Evolutionary conservation across 148 eudicot species (phyloP).

Genomic region (Nepenthes mirabilis): DNA sequence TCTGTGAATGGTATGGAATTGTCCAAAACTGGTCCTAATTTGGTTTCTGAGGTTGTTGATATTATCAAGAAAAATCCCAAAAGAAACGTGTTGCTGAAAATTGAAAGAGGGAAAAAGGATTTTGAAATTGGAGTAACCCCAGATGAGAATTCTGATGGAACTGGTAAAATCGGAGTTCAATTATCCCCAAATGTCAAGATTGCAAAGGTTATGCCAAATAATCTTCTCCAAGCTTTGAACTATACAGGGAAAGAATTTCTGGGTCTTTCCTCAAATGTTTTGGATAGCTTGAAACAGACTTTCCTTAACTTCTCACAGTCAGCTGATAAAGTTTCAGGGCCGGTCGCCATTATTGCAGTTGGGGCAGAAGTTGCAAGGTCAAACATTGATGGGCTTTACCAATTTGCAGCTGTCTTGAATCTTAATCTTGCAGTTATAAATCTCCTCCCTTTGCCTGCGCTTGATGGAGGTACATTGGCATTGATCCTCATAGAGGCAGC

Average conservation of each 20-base stretch:
- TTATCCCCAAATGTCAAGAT: conserved; percentile 65
- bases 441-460: conserved; percentile 90
- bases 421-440: conserved; percentile 90
- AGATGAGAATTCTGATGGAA: conserved; percentile 69
- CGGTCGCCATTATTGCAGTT: conserved; percentile 93
- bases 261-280: conserved; percentile 61
- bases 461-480: conserved; percentile 92
- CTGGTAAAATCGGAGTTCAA: conserved; percentile 86
- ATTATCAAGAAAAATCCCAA: conserved; percentile 60
- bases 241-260: conserved; percentile 66
- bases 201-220: conserved; percentile 39
- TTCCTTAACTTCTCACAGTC: conserved; percentile 73
- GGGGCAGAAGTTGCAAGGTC: conserved; percentile 98
- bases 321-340: conserved; percentile 89
- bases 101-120: conserved; percentile 37
- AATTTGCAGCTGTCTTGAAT: conserved; percentile 86
- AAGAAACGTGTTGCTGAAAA: conserved; percentile 43
- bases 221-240: conserved; percentile 42
- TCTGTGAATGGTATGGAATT: conserved; percentile 49
- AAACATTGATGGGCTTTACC: conserved; percentile 67
- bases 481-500: conserved; percentile 84
- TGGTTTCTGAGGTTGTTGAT: conserved; percentile 65
- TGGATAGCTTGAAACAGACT: conserved; percentile 84
- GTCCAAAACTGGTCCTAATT: conserved; percentile 40
- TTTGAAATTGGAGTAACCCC: conserved; percentile 64